phyloP scores from a whole-genome alignment of 108 stramenopile genomes.

The Schizochytrium sp. region DNA sequence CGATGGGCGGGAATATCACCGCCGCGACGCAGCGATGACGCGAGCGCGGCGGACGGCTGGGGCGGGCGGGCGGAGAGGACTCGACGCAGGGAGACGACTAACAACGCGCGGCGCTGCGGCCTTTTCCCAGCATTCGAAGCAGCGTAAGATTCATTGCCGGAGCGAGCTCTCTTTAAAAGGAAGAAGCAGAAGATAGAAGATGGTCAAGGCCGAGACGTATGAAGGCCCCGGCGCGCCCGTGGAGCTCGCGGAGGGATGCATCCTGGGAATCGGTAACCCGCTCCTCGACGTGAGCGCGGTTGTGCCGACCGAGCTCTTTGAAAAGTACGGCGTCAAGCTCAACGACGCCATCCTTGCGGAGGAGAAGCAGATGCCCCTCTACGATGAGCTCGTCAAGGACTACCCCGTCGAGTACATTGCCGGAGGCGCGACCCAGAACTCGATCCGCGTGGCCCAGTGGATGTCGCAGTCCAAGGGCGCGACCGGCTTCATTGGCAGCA shows the following conservation, averaged over 20 bases:
- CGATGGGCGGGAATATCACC: too few species aligned
- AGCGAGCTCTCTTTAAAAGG: not conserved
- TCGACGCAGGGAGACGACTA: too few species aligned
- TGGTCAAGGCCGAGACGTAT: not conserved
- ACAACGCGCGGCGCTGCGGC: too few species aligned
- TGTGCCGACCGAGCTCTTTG: conserved; percentile 76
- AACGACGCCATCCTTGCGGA: conserved; percentile 96
- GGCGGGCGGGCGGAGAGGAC: too few species aligned
- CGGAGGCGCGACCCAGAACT: conserved; percentile 98
- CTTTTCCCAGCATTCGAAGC: too few species aligned
- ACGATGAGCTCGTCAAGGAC: conserved; percentile 76
- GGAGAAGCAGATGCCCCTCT: conserved; percentile 81
- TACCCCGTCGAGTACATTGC: conserved; percentile 88
- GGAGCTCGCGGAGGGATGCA: not conserved
- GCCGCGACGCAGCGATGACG: too few species aligned
- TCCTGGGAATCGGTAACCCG: conserved; percentile 98
- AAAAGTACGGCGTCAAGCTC: conserved; percentile 85
- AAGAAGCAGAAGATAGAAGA: not conserved
- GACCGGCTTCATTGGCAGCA: conserved; percentile 83
- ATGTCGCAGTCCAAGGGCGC: conserved; percentile 65
- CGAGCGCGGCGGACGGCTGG: too few species aligned
- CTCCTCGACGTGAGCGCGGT: conserved; percentile 94
- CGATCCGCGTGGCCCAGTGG: conserved; percentile 99
- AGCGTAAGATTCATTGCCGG: too few species aligned
- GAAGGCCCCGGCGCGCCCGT: conserved; percentile 8